Percentiles rank a stretch among this genome's conserved stretches.
Conservation (phyloP, 768 basidiomycete genomes). For the Suillus americanus region DNA sequence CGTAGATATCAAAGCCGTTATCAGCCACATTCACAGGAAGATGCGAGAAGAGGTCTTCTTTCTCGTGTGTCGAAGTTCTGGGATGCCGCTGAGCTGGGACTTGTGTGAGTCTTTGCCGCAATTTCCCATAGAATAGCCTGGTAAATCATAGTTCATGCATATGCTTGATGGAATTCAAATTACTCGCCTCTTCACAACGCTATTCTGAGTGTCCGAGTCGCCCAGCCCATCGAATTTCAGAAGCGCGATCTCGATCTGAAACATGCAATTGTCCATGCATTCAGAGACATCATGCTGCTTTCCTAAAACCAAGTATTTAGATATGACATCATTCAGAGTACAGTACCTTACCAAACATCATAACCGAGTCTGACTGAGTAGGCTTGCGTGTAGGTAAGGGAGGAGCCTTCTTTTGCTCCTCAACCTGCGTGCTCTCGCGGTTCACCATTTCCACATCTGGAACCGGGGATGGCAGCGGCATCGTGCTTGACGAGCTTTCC, state of each 20-base stretch:
- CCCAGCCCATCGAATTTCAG: slow-evolving; percentile 60
- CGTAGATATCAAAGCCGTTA: slow-evolving; percentile 89
- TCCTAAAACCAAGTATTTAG: slow-evolving; percentile 44
- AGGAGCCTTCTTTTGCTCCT: slow-evolving; percentile 43
- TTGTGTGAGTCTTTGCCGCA: slow-evolving; percentile 56
- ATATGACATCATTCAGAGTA: not conserved
- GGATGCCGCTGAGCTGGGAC: slow-evolving; percentile 37
- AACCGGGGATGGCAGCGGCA: slow-evolving; percentile 19
- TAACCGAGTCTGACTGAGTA: slow-evolving; percentile 64
- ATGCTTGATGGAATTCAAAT: not conserved
- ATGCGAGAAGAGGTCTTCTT: slow-evolving; percentile 91
- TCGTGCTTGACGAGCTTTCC: slow-evolving; percentile 30
- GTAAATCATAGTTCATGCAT: not conserved
- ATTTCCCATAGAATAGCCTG: slow-evolving; percentile 88
- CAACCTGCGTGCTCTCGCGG: slow-evolving; percentile 18
- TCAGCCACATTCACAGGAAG: slow-evolving; percentile 91
- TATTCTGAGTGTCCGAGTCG: slow-evolving; percentile 57
- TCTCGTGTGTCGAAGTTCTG: slow-evolving; percentile 68
- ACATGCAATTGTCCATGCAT: slow-evolving; percentile 99
- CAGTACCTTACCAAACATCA: slow-evolving; percentile 80
- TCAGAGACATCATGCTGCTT: slow-evolving; percentile 98
- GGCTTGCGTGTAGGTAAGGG: slow-evolving; percentile 57
- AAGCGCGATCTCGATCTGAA: slow-evolving; percentile 93
- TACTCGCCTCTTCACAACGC: slow-evolving; percentile 78
- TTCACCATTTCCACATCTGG: slow-evolving; percentile 34